phyloP scores from a whole-genome alignment of 106 monocot genomes.

The Dioscorea dumetorum region DNA sequence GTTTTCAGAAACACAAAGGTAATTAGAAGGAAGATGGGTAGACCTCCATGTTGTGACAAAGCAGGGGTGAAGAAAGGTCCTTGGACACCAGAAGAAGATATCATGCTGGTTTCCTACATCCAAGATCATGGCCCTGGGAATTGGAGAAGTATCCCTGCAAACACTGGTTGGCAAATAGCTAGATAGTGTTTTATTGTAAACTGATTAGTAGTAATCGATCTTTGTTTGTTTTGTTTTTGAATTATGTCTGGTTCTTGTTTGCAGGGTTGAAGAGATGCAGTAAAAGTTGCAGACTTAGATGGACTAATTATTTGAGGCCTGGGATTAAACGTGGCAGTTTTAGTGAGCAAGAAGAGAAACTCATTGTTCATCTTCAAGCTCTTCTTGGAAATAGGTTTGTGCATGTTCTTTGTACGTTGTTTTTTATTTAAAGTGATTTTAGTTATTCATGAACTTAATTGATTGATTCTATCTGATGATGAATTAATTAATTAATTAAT shows the following conservation, averaged over 20 bases:
- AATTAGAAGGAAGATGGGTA: slow-evolving; percentile 23
- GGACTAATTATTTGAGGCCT: slow-evolving; percentile 41
- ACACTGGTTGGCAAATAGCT: slow-evolving; percentile 13
- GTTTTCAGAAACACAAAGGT: background rate
- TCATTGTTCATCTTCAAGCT: slow-evolving; percentile 39
- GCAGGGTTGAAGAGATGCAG: slow-evolving; percentile 33
- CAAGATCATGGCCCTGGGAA: slow-evolving; percentile 40
- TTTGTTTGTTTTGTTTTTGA: too few species aligned
- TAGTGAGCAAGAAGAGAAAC: slow-evolving; percentile 32
- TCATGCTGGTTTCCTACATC: slow-evolving; percentile 34
- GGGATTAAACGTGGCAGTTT: slow-evolving; percentile 39
- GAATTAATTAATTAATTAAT: too few species aligned
- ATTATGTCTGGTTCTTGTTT: background rate
- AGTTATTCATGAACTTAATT: too few species aligned
- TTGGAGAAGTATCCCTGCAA: slow-evolving; percentile 29
- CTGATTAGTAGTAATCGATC: too few species aligned
- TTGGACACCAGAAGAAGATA: slow-evolving; percentile 43
- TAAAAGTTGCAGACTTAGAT: slow-evolving; percentile 46
- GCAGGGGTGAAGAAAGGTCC: slow-evolving; percentile 42
- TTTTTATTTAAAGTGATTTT: too few species aligned
- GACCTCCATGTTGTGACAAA: slow-evolving; percentile 39
- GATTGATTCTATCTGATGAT: too few species aligned
- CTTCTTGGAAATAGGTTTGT: slow-evolving; percentile 34
- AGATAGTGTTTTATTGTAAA: too few species aligned
- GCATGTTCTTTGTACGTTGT: too few species aligned